phyloP scores from a whole-genome alignment of 2,329 filamentous ascomycete genomes.

The Fusarium sp. region DNA sequence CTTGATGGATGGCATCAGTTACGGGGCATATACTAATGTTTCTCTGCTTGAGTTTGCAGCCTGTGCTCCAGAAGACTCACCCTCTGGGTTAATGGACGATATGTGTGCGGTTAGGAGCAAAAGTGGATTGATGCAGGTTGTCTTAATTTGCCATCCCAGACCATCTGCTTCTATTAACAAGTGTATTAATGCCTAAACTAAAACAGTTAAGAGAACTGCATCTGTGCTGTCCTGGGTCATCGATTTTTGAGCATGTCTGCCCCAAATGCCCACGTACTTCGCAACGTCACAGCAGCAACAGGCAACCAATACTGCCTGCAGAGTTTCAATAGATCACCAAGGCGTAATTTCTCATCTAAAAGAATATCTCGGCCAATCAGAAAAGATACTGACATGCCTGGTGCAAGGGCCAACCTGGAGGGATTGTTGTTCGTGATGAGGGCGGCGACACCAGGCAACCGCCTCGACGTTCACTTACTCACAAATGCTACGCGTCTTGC shows the following conservation, averaged over 20 bases:
- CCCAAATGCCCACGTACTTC: neutral
- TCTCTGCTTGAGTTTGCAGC: neutral
- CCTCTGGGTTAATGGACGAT: neutral
- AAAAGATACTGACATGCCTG: no score
- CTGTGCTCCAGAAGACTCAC: neutral
- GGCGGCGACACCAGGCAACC: no score
- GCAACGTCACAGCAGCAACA: neutral
- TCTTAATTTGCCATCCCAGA: neutral
- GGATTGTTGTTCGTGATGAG: no score
- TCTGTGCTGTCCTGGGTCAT: neutral
- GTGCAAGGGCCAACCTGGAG: no score
- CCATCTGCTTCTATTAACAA: neutral
- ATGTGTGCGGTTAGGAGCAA: neutral
- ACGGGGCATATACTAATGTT: neutral
- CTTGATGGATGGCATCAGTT: neutral
- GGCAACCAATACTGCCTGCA: neutral
- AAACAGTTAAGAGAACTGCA: neutral
- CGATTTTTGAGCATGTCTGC: neutral
- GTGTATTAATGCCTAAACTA: neutral
- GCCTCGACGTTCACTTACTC: no score
- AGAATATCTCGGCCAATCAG: no score
- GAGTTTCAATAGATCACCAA: no score
- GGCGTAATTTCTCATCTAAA: no score
- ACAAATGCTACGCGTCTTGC: no score
- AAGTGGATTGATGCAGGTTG: neutral